Conservation (phyloP, 2,329 filamentous ascomycete species). For the Clonostachys byssicola region DNA sequence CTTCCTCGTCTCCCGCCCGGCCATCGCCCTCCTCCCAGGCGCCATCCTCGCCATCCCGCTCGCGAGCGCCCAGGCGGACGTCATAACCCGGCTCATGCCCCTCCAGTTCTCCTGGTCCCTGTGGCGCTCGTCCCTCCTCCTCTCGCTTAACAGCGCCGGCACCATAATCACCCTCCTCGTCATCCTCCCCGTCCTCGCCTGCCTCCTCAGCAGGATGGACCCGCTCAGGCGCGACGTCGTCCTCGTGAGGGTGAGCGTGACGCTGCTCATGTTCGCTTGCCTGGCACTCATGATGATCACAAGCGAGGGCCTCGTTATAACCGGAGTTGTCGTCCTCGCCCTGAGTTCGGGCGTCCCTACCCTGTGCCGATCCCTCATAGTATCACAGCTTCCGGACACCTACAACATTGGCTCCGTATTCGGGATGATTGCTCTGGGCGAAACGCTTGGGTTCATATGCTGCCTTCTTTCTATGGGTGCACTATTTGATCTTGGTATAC, state of each 20-base stretch:
- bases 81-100: constrained; percentile 15
- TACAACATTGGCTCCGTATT: constrained; percentile 12
- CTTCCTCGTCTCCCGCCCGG: constrained; percentile 9
- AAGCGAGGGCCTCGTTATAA: constrained; percentile 9
- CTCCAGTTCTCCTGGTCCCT: constrained; percentile 15
- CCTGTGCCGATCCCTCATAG: constrained; percentile 15
- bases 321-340: constrained; percentile 11
- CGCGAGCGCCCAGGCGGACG: constrained; percentile 11
- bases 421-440: constrained; percentile 14
- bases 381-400: constrained; percentile 5
- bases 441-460: constrained; percentile 12
- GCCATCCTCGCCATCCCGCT: constrained; percentile 12
- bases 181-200: constrained; percentile 9
- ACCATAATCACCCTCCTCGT: constrained; percentile 13
- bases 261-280: constrained; percentile 13
- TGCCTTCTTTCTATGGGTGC: constrained; percentile 11
- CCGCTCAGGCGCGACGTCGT: constrained; percentile 6
- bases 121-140: constrained; percentile 10
- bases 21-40: constrained; percentile 13
- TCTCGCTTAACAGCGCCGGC: constrained; percentile 12
- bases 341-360: constrained; percentile 15
- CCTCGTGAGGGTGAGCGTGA: constrained; percentile 10
- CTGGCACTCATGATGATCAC: constrained; percentile 13
- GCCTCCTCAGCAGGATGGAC: constrained; percentile 5
- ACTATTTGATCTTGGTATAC: constrained; percentile 14